Conservation (phyloP, 352 stramenopile genomes). For the Phytophthora ohioensis region DNA sequence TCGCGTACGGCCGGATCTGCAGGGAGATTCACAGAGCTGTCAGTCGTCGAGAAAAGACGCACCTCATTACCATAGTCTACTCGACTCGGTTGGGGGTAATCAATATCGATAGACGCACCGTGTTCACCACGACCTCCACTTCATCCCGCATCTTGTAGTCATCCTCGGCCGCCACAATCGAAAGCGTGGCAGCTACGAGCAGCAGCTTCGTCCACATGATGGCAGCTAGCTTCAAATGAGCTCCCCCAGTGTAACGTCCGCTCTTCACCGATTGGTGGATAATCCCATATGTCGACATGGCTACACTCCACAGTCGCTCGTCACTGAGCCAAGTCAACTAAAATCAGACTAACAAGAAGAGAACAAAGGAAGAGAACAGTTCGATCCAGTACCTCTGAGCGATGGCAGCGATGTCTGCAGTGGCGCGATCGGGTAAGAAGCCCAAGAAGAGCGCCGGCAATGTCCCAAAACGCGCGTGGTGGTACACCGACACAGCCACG, state of each 20-base stretch:
- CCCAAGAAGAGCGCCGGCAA: conserved; percentile 5
- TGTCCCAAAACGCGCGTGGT: conserved; percentile 29
- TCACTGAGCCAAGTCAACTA: conserved; percentile 9
- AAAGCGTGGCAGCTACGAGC: conserved; percentile 21
- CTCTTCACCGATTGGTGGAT: conserved; percentile 26
- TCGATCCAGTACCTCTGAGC: neutral
- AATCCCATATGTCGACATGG: conserved; percentile 24
- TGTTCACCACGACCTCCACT: conserved; percentile 78
- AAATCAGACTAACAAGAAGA: conserved; percentile 14
- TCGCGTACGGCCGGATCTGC: conserved; percentile 95
- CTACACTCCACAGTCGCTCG: conserved; percentile 24
- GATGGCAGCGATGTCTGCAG: conserved; percentile 26
- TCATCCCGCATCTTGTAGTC: conserved; percentile 69
- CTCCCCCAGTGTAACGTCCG: neutral
- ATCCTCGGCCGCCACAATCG: conserved; percentile 25
- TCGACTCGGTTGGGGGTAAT: neutral
- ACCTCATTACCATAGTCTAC: neutral
- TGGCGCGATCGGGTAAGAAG: conserved; percentile 20
- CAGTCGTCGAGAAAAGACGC: conserved; percentile 1
- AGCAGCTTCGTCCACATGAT: conserved; percentile 25
- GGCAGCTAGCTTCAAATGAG: conserved; percentile 24
- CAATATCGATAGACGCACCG: conserved; percentile 41
- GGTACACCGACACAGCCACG: conserved; percentile 53
- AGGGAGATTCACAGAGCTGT: neutral
- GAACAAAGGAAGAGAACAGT: neutral